Base-by-base conservation (phyloP, 208 protist species). In the Wallacemonas sp. region DNA sequence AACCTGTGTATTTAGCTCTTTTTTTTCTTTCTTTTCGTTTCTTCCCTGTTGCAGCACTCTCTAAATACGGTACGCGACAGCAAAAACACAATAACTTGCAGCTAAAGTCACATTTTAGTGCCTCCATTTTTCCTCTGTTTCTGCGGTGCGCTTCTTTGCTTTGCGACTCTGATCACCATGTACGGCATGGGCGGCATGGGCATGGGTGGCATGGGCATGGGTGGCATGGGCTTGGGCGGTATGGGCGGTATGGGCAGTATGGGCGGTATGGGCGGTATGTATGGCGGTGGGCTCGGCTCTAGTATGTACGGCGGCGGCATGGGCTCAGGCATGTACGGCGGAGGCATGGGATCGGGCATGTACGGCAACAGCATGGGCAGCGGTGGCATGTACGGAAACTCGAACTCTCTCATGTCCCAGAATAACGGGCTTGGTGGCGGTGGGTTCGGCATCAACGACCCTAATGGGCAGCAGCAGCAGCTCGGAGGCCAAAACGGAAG, bases 321-420 rank as follows among this genome's bases (percentile, higher is more conserved):
- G 1, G 66, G 63, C 34, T 54, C 30, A 11, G 55, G 68, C 1
- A 79, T 75, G 71, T 82, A 84, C 56, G 76, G 79, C 24, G 70
- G 79, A 44, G 70, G 79, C 49, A 55, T 49, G 27, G 60, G 56
- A 21, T 27, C 44, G 39, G 64, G 66, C 65, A 71, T 75, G 66
- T 71, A 79, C 67, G 68, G 68, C 1, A 60, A 68, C 62, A 24
- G 45, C 54, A 68, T 66, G 51, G 42, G 55, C 22, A 58, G 54
- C 26, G 62, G 60, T 39, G 67, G 66, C 53, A 70, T 71, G 65
- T 70, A 79, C 66, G 67, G 67, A 19, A 66, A 45, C 39, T 77
- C 66, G 34, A 67, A 58, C 51, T 58, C 51, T 0, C 41, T 58
- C 51, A 58, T 58, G 51, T 41, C 24, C 8, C 51, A 58, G 71